A percentile compares a stretch with the other conserved stretches of the same genome.
phyloP scores from a whole-genome alignment of 768 basidiomycete species.

The Pleurotus giganteus region DNA sequence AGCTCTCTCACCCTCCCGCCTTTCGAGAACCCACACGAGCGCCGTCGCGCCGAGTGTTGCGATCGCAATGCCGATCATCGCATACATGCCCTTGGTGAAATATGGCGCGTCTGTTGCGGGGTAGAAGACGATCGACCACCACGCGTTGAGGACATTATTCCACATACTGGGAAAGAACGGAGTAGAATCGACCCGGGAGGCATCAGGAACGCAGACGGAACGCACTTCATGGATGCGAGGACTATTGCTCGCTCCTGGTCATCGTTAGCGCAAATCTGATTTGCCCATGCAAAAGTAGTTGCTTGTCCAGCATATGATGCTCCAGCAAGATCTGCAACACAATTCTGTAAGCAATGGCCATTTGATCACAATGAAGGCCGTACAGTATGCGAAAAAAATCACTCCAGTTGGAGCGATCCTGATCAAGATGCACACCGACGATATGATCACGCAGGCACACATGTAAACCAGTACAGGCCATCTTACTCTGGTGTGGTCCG shows the following conservation, averaged over 20 bases:
- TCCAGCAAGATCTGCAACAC: slow-evolving; percentile 49
- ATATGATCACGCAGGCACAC: slow-evolving; percentile 49
- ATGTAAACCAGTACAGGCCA: slow-evolving; percentile 70
- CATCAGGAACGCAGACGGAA: background rate
- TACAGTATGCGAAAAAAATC: slow-evolving; percentile 78
- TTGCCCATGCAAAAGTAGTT: slow-evolving; percentile 81
- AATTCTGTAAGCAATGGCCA: no score
- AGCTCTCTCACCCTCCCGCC: slow-evolving; percentile 21
- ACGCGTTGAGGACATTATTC: slow-evolving; percentile 66
- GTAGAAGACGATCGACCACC: slow-evolving; percentile 73
- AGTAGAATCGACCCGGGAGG: background rate
- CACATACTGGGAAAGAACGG: slow-evolving; percentile 47
- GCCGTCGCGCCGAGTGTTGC: slow-evolving; percentile 57
- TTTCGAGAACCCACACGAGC: slow-evolving; percentile 56
- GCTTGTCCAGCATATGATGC: slow-evolving; percentile 77
- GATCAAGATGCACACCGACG: slow-evolving; percentile 57
- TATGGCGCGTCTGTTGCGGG: slow-evolving; percentile 70
- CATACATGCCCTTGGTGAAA: slow-evolving; percentile 67
- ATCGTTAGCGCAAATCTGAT: slow-evolving; percentile 71
- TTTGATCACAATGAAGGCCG: slow-evolving; percentile 20
- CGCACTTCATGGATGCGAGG: slow-evolving; percentile 74
- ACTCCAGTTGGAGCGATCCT: slow-evolving; percentile 58
- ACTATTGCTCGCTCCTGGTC: slow-evolving; percentile 68
- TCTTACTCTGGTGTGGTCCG: slow-evolving; percentile 52
- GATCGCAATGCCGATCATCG: slow-evolving; percentile 57